phyloP scores from a whole-genome alignment of 371 early-diverging fungal species.

The Zychaea mexicana region DNA sequence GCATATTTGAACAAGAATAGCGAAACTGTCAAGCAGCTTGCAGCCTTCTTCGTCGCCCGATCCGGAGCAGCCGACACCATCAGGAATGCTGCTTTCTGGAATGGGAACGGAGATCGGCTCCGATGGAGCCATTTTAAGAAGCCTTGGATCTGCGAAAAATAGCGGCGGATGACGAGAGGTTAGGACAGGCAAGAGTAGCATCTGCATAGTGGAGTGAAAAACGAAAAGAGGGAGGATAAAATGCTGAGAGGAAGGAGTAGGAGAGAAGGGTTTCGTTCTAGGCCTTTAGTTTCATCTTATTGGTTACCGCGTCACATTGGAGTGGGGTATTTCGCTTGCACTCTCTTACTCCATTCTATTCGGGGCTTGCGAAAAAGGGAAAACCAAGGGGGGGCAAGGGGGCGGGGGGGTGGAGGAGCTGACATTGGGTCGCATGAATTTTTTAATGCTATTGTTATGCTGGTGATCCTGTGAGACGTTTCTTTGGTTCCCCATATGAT shows the following conservation, averaged over 20 bases:
- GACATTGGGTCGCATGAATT: too few relatives aligned
- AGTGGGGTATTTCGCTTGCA: neutral
- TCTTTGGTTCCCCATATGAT: too few relatives aligned
- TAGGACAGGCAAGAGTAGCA: conserved; percentile 9
- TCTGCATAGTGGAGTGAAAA: conserved; percentile 6
- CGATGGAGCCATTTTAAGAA: neutral
- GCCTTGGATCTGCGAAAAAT: conserved; percentile 10
- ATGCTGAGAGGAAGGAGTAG: neutral
- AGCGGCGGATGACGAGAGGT: conserved; percentile 7
- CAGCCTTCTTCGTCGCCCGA: conserved; percentile 45
- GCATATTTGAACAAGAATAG: conserved; percentile 63
- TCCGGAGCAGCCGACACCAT: neutral
- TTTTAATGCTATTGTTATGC: too few relatives aligned
- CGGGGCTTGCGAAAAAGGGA: neutral
- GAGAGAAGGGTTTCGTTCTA: neutral
- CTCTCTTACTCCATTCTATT: too few relatives aligned
- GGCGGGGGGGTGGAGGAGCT: too few relatives aligned
- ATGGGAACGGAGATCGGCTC: neutral
- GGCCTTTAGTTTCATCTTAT: neutral
- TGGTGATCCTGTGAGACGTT: too few relatives aligned
- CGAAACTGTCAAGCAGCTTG: conserved; percentile 62
- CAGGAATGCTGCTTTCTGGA: too few relatives aligned
- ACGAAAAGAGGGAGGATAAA: neutral
- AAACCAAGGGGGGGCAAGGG: too few relatives aligned
- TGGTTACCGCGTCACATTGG: neutral